These are phyloP conservation scores for Diaporthe sp. DNA, from an alignment of 2,329 filamentous ascomycete genomes.

Conservation along the genomic window DNA sequence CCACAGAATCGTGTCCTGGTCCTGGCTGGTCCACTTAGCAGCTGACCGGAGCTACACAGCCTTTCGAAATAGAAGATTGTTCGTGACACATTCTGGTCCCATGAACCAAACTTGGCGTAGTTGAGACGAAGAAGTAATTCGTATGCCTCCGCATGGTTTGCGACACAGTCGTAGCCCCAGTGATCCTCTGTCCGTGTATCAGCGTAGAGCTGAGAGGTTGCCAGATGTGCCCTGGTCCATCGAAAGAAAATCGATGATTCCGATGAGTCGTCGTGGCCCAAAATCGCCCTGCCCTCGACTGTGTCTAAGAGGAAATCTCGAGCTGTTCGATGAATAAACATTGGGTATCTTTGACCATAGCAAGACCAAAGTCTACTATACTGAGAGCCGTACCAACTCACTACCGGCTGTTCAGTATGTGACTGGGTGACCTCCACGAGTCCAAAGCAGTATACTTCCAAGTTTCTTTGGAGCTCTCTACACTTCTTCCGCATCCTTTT, in stretches of 20 bases:
- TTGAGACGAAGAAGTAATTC: fast-evolving
- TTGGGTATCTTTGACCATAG: neutral
- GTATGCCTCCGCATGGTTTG: too few species aligned
- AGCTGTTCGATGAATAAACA: neutral
- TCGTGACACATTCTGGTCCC: neutral
- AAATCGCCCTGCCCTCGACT: neutral
- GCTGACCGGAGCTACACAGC: neutral
- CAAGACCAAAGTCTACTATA: neutral
- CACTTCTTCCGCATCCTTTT: neutral
- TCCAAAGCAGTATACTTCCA: neutral
- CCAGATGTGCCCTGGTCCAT: neutral
- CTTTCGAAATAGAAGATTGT: neutral
- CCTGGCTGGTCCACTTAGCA: neutral
- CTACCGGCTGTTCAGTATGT: fast-evolving
- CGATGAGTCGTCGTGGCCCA: neutral
- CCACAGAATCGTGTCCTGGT: neutral
- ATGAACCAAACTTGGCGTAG: too few species aligned
- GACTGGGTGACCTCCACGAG: neutral
- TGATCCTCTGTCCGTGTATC: neutral
- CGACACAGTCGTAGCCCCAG: too few species aligned
- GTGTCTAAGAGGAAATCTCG: neutral
- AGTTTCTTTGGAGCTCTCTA: neutral
- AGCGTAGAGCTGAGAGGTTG: neutral
- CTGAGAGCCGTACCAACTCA: neutral
- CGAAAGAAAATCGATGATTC: neutral